phyloP scores from a whole-genome alignment of 2,329 filamentous ascomycete species.

The Pleoardoris graminearum region DNA sequence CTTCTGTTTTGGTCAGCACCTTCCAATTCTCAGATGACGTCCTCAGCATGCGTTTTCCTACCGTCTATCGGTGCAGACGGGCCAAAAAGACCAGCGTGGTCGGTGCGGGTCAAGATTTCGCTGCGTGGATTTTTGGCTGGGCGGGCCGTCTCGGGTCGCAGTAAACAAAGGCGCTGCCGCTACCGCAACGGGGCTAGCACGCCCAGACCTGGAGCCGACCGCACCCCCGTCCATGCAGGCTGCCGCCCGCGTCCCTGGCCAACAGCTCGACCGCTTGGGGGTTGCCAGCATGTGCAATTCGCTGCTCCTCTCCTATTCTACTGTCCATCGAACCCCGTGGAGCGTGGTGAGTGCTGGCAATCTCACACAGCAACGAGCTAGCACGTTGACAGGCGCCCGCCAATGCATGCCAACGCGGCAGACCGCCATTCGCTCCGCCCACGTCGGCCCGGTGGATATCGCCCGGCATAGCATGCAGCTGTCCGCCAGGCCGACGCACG shows the following conservation, averaged over 20 bases:
- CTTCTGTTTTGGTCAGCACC: neutral
- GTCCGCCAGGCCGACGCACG: neutral
- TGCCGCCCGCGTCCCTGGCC: conserved; percentile 14
- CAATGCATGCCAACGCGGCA: conserved; percentile 14
- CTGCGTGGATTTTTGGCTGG: neutral
- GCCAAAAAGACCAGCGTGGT: conserved; percentile 5
- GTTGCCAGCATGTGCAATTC: conserved; percentile 15
- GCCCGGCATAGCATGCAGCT: neutral
- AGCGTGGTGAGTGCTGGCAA: neutral
- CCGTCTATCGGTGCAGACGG: conserved; percentile 1
- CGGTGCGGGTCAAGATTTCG: conserved; percentile 8
- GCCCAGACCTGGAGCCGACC: conserved; percentile 2
- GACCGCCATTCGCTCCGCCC: conserved; percentile 5
- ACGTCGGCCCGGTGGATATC: conserved; percentile 9
- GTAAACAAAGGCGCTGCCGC: conserved; percentile 12
- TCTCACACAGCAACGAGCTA: neutral
- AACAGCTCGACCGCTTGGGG: conserved; percentile 2
- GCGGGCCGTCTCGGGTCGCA: neutral
- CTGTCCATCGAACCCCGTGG: neutral
- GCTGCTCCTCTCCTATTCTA: conserved; percentile 3
- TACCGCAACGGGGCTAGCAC: conserved; percentile 1
- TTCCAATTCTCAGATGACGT: neutral
- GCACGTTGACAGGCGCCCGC: conserved; percentile 8
- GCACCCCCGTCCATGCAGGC: conserved; percentile 16
- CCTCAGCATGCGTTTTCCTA: conserved; percentile 7